Percentiles rank a stretch among this genome's conserved stretches.
phyloP scores from a whole-genome alignment of 1,139 yeast species.

The Candida tetrigidarum region DNA sequence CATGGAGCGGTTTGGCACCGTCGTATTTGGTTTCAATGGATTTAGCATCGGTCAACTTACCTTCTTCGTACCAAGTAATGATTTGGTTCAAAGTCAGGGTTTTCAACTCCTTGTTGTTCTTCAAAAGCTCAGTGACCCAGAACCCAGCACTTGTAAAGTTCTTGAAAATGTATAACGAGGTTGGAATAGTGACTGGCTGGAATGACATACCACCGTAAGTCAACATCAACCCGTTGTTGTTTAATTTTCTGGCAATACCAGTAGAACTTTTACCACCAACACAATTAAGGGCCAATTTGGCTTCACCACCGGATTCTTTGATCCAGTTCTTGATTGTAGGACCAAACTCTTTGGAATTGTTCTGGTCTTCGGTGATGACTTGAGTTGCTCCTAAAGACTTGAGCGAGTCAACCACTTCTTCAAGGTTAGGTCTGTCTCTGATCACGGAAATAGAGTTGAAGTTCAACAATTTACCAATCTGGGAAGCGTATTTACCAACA shows the following conservation, averaged over 20 bases:
- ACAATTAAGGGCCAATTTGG: conserved; percentile 85
- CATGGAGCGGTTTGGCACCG: conserved; percentile 54
- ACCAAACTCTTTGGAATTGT: conserved; percentile 66
- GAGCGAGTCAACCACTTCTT: conserved; percentile 62
- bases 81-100: conserved; percentile 61
- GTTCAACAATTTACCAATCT: conserved; percentile 79
- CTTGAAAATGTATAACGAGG: conserved; percentile 87
- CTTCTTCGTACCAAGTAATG: conserved; percentile 67
- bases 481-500: conserved; percentile 94
- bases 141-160: conserved; percentile 86
- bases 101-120: conserved; percentile 66
- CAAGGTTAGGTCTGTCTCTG: conserved; percentile 80
- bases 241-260: conserved; percentile 80
- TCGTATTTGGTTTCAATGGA: conserved; percentile 50
- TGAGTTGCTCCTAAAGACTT: conserved; percentile 75
- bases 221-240: conserved; percentile 67
- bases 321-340: conserved; percentile 66
- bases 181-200: conserved; percentile 90
- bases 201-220: conserved; percentile 99
- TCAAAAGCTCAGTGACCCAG: conserved; percentile 88
- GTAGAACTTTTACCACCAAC: conserved; percentile 91
- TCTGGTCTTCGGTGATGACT: conserved; percentile 89
- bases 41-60: conserved; percentile 64
- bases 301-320: conserved; percentile 53
- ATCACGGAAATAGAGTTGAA: conserved; percentile 85